Evolutionary conservation across 2,329 filamentous ascomycete species (phyloP), one percentile per base, ranked within the genome.

Genomic region (Colletotrichum sp.): DNA sequence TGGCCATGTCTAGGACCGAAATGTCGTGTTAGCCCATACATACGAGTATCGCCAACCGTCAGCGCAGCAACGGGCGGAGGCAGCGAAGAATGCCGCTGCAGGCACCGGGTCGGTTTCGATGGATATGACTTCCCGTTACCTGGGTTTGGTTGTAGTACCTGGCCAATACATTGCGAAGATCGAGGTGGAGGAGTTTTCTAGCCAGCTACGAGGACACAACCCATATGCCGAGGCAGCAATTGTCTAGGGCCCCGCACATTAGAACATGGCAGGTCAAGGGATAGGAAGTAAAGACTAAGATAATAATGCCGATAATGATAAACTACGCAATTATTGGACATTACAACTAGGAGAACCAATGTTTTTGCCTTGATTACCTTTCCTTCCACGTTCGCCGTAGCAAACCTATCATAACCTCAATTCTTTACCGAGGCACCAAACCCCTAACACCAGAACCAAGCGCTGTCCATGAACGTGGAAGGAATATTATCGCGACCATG

Each of bases 141-240:
- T 99, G 26, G 97, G 97, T 0, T 86, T 99, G 30, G 93, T 99
- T 4, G 96, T 98, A 28, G 92, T 99, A 6, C 97, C 97, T 0
- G 96, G 96, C 1, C 88, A 94, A 79, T 92, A 98, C 83, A 95
- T 99, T 79, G 92, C 90, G 75, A 96, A 94, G 87, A 95, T 99
- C 80, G 96, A 98, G 84, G 89, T 97, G 63, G 96, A 99, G 82
- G 93, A 96, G 78, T 93, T 93, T 82, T 84, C 85, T 3, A 93
- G 91, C 77, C 91, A 92, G 81, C 81, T 88, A 68, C 84, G 65
- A 52, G 72, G 67, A 4, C 57, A 44, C 8, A 74, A 77, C 18
- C 75, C 76, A 9, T 78, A 78, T 15, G 57, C 57, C 57, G 66
- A 62, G 3, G 26, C 48, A 15, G 39, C 39, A 13, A 26, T 62